A percentile compares a stretch with the other conserved stretches of the same genome.
Evolutionary conservation across 208 protist genomes (phyloP).

Genomic region (Blastocrithidia nonstop): DNA sequence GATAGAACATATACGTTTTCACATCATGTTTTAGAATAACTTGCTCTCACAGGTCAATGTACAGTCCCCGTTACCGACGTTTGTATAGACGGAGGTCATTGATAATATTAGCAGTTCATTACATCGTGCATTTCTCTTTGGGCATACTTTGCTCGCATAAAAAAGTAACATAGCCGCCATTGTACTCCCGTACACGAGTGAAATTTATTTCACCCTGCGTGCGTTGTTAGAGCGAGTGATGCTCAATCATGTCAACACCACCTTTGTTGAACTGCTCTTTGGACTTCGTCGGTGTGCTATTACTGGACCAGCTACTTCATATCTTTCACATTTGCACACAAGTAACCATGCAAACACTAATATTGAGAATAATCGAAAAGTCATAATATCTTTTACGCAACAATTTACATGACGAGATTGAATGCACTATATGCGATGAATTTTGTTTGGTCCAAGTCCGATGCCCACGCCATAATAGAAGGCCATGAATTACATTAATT

Average conservation of each 20-base stretch:
- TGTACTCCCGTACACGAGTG: conserved; percentile 39
- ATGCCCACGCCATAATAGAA: conserved; percentile 29
- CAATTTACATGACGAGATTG: background rate
- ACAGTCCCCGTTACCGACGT: conserved; percentile 51
- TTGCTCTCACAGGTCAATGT: conserved; percentile 60
- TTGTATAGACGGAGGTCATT: conserved; percentile 48
- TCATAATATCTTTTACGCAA: too few relatives aligned
- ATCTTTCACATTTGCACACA: conserved; percentile 2
- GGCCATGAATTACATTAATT: conserved; percentile 20
- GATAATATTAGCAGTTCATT: conserved; percentile 36
- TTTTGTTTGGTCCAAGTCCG: conserved; percentile 27
- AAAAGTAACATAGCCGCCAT: conserved; percentile 14
- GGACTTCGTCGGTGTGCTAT: conserved; percentile 26
- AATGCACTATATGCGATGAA: conserved; percentile 16
- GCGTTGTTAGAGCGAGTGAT: conserved; percentile 41
- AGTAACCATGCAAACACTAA: too few relatives aligned
- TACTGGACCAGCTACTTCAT: conserved; percentile 7
- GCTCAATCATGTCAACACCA: conserved; percentile 40
- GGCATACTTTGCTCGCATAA: conserved; percentile 36
- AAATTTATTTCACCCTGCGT: conserved; percentile 29
- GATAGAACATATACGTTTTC: background rate
- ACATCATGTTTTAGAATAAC: conserved; percentile 59
- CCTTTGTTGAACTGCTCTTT: conserved; percentile 66
- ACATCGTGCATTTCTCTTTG: conserved; percentile 39
- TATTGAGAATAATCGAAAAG: too few relatives aligned